A percentile compares a stretch with the other conserved stretches of the same genome.
Evolutionary conservation across 2,329 filamentous ascomycete species (phyloP).

Genomic region (Pseudocercospora eumusae): DNA sequence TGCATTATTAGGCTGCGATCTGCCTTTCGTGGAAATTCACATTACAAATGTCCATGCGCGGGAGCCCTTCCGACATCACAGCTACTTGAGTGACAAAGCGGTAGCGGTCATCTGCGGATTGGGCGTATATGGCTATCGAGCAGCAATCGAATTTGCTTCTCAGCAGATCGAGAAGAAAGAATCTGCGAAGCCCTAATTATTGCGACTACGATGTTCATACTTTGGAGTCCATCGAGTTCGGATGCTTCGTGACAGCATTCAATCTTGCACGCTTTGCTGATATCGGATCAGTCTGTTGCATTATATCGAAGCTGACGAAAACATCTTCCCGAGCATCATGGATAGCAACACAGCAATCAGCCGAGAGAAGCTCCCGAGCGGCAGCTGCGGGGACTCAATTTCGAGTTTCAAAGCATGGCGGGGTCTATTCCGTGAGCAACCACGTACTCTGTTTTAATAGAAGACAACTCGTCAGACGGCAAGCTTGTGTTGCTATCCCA

Average conservation of each 20-base stretch:
- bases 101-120: constrained; percentile 71
- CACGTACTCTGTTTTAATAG: constrained; percentile 21
- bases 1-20: constrained; percentile 66
- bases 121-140: constrained; percentile 51
- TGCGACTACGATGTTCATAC: background rate
- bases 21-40: constrained; percentile 78
- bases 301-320: background rate
- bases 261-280: background rate
- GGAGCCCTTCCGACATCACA: constrained; percentile 68
- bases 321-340: background rate
- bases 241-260: background rate
- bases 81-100: constrained; percentile 75
- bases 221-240: background rate
- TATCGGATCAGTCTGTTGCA: background rate
- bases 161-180: constrained; percentile 25
- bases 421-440: constrained; percentile 26
- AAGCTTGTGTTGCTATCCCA: background rate
- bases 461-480: constrained; percentile 12
- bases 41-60: constrained; percentile 72
- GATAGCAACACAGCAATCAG: constrained; percentile 10
- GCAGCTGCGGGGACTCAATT: constrained; percentile 11
- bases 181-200: background rate
- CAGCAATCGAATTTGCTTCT: constrained; percentile 48
- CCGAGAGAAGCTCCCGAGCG: constrained; percentile 20
- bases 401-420: constrained; percentile 13